Evolutionary conservation across 2,329 filamentous ascomycete genomes (phyloP).

Genomic region (Epichloe sibirici): DNA sequence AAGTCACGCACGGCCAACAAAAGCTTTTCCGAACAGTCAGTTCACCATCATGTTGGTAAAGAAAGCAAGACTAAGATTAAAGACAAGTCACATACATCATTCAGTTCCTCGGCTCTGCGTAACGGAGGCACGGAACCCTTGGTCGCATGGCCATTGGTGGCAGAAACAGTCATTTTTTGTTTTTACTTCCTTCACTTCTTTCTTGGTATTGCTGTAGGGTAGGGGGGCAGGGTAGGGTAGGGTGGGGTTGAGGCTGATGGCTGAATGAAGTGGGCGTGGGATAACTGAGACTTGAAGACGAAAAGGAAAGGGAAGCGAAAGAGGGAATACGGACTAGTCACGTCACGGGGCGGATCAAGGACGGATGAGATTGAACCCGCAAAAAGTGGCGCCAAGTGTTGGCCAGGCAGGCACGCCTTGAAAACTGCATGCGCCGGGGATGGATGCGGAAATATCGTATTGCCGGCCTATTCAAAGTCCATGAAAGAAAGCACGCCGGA

Average conservation of each 20-base stretch:
- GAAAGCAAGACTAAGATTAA: not conserved
- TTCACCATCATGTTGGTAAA: not conserved
- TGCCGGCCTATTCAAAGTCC: not conserved
- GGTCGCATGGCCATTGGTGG: slow-evolving; percentile 7
- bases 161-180: not conserved
- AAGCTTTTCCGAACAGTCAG: slow-evolving; percentile 35
- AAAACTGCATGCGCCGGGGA: not conserved
- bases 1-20: slow-evolving; percentile 54
- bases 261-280: not conserved
- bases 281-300: not conserved
- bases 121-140: slow-evolving; percentile 14
- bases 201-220: not conserved
- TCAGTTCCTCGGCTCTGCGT: slow-evolving; percentile 20
- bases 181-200: not conserved
- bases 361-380: too few species aligned
- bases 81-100: slow-evolving; percentile 15
- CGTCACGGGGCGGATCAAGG: not conserved
- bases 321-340: not conserved
- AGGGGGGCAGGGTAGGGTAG: not conserved
- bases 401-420: not conserved
- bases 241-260: not conserved
- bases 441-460: not conserved
- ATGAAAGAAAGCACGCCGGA: not conserved
- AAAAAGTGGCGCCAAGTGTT: not conserved
- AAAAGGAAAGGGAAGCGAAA: not conserved